Conservation (phyloP, 768 basidiomycete genomes). For the Suillus paluster region DNA sequence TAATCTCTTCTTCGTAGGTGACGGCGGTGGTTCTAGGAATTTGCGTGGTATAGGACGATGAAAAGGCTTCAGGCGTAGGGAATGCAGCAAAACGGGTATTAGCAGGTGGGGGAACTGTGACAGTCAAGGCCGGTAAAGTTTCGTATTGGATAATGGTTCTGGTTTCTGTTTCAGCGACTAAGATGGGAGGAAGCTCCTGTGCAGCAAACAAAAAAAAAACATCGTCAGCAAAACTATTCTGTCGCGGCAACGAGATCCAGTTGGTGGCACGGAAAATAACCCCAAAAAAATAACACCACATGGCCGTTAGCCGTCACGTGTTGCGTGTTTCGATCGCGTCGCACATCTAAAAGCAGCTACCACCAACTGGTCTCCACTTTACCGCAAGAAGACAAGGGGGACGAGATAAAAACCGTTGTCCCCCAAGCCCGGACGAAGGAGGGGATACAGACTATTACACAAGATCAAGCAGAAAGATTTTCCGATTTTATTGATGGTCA, state of each 20-base stretch:
- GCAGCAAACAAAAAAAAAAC: constrained; percentile 24
- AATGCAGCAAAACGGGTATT: constrained; percentile 76
- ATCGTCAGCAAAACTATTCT: constrained; percentile 39
- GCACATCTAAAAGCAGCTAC: constrained; percentile 33
- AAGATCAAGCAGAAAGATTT: constrained; percentile 42
- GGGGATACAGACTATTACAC: constrained; percentile 77
- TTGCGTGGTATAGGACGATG: constrained; percentile 58
- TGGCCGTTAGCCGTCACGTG: constrained; percentile 36
- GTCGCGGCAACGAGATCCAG: constrained; percentile 41
- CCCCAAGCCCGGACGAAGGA: constrained; percentile 94
- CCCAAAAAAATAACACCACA: constrained; percentile 29
- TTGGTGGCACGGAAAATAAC: constrained; percentile 33
- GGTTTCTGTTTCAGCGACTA: constrained; percentile 58
- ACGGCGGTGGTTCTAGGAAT: constrained; percentile 79
- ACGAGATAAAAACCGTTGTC: constrained; percentile 76
- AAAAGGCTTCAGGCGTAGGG: constrained; percentile 69
- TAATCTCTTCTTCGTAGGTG: constrained; percentile 62
- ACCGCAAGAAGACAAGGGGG: constrained; percentile 67
- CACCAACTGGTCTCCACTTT: constrained; percentile 43
- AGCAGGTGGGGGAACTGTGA: constrained; percentile 76
- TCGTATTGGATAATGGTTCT: constrained; percentile 62
- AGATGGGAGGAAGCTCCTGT: constrained; percentile 48
- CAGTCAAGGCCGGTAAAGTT: constrained; percentile 59
- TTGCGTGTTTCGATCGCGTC: constrained; percentile 32
- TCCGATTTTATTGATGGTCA: constrained; percentile 32